Evolutionary conservation across 2,329 filamentous ascomycete genomes (phyloP).

Genomic region (Penicillium janthinellum): DNA sequence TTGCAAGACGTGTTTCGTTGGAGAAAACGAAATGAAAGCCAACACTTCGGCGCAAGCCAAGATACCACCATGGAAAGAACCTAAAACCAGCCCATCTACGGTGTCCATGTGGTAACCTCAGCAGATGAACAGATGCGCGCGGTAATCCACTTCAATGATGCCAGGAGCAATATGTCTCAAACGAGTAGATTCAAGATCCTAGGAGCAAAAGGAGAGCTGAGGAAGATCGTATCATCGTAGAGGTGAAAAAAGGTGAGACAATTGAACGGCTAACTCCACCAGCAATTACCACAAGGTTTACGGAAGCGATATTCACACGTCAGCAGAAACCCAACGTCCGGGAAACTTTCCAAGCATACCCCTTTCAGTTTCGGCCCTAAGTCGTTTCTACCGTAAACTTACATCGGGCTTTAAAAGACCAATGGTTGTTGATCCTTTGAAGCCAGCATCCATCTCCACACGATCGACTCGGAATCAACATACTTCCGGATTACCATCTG

Average conservation of each 20-base stretch:
- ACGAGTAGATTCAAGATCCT: neutral
- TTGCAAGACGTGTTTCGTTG: too few relatives aligned
- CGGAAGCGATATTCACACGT: slow-evolving; percentile 1
- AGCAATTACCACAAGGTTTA: neutral
- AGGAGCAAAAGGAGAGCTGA: too few relatives aligned
- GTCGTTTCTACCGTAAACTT: neutral
- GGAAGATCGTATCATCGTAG: neutral
- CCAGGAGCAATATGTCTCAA: neutral
- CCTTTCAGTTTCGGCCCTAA: neutral
- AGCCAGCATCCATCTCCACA: neutral
- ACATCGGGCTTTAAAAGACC: neutral
- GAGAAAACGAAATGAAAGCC: neutral
- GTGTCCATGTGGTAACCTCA: neutral
- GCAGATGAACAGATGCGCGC: neutral
- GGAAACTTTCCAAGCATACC: neutral
- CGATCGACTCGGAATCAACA: neutral
- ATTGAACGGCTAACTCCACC: neutral
- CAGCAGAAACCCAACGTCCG: neutral
- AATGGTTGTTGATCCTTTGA: neutral
- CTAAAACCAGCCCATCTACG: neutral
- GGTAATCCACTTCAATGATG: neutral
- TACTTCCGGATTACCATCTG: neutral
- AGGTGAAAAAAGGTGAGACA: neutral
- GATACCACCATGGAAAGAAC: neutral
- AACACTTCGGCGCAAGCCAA: neutral